A percentile compares a stretch with the other conserved stretches of the same genome.
phyloP scores from a whole-genome alignment of 179 eudicot species.

The Drosera spatulata region DNA sequence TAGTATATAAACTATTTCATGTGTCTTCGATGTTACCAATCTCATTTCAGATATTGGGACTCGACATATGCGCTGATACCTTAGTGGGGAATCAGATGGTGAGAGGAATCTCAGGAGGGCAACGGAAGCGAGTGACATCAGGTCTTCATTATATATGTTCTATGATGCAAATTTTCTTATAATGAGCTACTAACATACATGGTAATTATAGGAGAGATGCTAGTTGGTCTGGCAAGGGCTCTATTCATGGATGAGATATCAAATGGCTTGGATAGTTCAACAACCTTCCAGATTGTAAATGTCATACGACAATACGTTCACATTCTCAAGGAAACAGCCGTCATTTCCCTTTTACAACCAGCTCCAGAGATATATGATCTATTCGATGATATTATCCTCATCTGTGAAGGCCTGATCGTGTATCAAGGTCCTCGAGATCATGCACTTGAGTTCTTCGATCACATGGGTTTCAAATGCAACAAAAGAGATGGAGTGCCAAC shows the following conservation, averaged over 20 bases:
- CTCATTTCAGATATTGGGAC: constrained; percentile 5
- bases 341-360: constrained; percentile 36
- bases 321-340: constrained; percentile 28
- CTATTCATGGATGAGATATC: constrained; percentile 29
- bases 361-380: constrained; percentile 22
- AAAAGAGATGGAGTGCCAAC: constrained; percentile 35
- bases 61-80: constrained; percentile 17
- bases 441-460: constrained; percentile 27
- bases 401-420: constrained; percentile 25
- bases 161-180: not conserved
- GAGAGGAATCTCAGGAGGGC: constrained; percentile 21
- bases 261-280: constrained; percentile 38
- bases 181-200: not conserved
- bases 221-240: constrained; percentile 28
- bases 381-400: constrained; percentile 28
- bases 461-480: constrained; percentile 28
- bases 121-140: constrained; percentile 18
- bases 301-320: constrained; percentile 15
- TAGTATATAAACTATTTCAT: too few relatives aligned
- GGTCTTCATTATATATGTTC: not conserved
- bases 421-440: constrained; percentile 32
- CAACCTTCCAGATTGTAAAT: constrained; percentile 34
- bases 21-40: too few relatives aligned
- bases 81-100: constrained; percentile 17
- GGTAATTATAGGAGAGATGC: constrained; percentile 19